Conservation (phyloP, 345 rosid species). For the Salix suchowensis region DNA sequence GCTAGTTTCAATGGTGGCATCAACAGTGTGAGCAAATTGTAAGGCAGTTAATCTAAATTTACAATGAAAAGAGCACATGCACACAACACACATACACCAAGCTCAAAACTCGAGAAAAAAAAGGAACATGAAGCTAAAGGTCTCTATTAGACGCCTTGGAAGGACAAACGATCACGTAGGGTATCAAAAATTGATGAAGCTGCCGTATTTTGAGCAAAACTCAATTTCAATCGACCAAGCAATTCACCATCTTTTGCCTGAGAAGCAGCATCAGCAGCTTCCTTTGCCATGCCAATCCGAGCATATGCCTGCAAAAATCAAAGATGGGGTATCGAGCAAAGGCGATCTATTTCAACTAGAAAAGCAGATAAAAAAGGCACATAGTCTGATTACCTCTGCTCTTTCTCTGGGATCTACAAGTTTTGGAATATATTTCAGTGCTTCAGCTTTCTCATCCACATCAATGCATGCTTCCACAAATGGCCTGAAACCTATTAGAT, state of each 20-base stretch:
- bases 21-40: neutral
- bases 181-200: constrained; percentile 85
- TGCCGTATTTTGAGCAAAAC: constrained; percentile 78
- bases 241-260: constrained; percentile 92
- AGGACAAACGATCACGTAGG: constrained; percentile 68
- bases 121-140: neutral
- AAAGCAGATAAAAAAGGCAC: neutral
- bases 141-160: constrained; percentile 61
- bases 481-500: constrained; percentile 72
- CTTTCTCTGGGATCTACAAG: constrained; percentile 81
- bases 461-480: constrained; percentile 94
- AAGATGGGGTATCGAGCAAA: neutral
- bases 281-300: constrained; percentile 95
- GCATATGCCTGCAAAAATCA: constrained; percentile 64
- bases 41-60: neutral
- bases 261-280: constrained; percentile 96
- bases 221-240: constrained; percentile 74
- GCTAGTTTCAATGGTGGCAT: neutral
- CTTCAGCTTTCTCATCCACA: constrained; percentile 86
- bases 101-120: neutral
- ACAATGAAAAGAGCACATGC: neutral
- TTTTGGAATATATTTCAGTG: constrained; percentile 87
- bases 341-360: neutral
- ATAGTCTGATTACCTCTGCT: constrained; percentile 63
- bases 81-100: constrained; percentile 7